These are phyloP conservation scores for Solanum pinnatisectum DNA, from an alignment of 257 asterid species.

Conservation along the genomic window DNA sequence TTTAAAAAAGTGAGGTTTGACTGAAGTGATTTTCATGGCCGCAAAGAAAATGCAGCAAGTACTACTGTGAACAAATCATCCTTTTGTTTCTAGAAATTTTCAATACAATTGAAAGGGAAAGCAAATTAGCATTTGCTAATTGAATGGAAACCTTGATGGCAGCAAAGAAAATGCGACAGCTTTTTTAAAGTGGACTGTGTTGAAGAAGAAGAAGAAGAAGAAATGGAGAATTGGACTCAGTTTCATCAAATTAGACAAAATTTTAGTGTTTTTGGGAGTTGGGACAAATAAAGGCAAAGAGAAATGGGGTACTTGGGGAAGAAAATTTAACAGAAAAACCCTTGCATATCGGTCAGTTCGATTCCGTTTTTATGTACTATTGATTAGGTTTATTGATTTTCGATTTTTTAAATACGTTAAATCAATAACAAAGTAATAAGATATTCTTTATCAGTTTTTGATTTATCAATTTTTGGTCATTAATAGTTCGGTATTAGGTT, in stretches of 20 bases:
- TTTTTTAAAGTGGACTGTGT: not conserved
- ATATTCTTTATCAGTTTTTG: no score
- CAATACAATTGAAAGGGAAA: not conserved
- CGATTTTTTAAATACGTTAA: no score
- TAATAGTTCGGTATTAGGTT: no score
- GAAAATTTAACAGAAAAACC: no score
- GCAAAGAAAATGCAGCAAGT: not conserved
- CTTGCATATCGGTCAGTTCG: no score
- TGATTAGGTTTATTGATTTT: no score
- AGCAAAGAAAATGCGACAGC: not conserved
- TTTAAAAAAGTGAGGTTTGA: conserved; percentile 10
- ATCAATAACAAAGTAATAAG: no score
- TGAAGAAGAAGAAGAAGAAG: not conserved
- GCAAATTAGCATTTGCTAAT: not conserved
- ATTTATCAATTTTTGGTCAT: no score
- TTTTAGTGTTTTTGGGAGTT: not conserved
- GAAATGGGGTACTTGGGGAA: not conserved
- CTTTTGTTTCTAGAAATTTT: not conserved
- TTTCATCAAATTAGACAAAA: no score
- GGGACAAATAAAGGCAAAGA: not conserved
- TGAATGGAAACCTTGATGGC: not conserved
- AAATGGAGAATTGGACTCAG: no score
- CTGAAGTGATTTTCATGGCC: not conserved
- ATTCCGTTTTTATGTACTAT: no score
- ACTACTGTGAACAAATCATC: not conserved